Percentiles rank a stretch among this genome's conserved stretches.
phyloP scores from a whole-genome alignment of 2,329 filamentous ascomycete species.

The Lizonia empirigonia region DNA sequence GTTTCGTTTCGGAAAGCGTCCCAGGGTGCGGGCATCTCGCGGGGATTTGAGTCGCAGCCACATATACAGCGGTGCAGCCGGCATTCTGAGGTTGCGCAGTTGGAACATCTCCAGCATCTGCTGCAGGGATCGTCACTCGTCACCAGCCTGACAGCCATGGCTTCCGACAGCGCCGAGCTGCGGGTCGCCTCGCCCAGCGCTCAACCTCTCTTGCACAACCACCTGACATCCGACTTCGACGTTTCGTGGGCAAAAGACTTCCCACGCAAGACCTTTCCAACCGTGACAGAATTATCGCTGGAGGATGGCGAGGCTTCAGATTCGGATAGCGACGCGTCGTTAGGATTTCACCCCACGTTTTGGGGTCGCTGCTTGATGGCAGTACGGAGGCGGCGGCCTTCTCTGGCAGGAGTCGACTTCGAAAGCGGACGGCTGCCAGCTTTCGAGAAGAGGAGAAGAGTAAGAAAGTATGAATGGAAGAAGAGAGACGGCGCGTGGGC shows the following conservation, averaged over 20 bases:
- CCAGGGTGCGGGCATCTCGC: slow-evolving; percentile 4
- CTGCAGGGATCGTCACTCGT: slow-evolving; percentile 14
- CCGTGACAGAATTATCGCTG: slow-evolving; percentile 17
- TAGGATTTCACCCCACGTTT: slow-evolving; percentile 19
- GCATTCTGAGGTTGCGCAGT: neutral
- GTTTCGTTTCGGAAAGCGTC: slow-evolving; percentile 26
- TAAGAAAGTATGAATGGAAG: slow-evolving; percentile 21
- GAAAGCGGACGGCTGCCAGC: slow-evolving; percentile 18
- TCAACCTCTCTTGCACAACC: slow-evolving; percentile 31
- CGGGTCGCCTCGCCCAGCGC: slow-evolving; percentile 17
- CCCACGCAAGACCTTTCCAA: slow-evolving; percentile 23
- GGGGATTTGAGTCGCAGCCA: neutral
- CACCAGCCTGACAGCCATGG: slow-evolving; percentile 19
- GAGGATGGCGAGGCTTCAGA: slow-evolving; percentile 35
- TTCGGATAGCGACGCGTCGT: slow-evolving; percentile 20
- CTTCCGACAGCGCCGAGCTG: slow-evolving; percentile 22
- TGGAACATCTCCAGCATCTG: slow-evolving; percentile 2
- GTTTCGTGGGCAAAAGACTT: slow-evolving; percentile 19
- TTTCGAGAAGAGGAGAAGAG: slow-evolving; percentile 28
- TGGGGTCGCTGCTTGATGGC: slow-evolving; percentile 41
- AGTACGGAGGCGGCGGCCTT: slow-evolving; percentile 32
- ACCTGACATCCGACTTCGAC: slow-evolving; percentile 26
- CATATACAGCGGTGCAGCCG: slow-evolving; percentile 11
- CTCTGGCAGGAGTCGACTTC: slow-evolving; percentile 17
- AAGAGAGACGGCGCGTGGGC: slow-evolving; percentile 27